Evolutionary conservation across 2,329 filamentous ascomycete genomes (phyloP).

Genomic region (Aspergillus ruber): DNA sequence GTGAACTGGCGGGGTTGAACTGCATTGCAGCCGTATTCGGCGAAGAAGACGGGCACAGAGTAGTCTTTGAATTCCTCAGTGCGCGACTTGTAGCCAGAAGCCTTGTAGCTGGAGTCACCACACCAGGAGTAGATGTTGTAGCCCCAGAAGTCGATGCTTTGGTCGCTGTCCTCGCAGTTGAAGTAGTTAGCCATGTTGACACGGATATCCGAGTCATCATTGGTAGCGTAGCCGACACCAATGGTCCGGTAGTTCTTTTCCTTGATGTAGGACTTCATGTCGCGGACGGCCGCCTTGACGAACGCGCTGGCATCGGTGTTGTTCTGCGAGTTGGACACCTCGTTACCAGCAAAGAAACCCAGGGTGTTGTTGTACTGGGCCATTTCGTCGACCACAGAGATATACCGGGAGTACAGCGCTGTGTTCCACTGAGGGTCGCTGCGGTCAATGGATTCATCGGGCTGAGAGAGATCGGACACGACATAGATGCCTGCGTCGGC

Average conservation of each 20-base stretch:
- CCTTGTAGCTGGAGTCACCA: constrained; percentile 66
- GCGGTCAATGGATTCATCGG: constrained; percentile 74
- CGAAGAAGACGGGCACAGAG: constrained; percentile 90
- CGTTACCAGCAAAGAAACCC: constrained; percentile 96
- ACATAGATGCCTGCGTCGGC: constrained; percentile 85
- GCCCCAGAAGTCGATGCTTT: constrained; percentile 87
- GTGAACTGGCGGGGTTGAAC: constrained; percentile 66
- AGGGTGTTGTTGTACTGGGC: constrained; percentile 78
- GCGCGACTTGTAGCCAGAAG: constrained; percentile 72
- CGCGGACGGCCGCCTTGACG: constrained; percentile 92
- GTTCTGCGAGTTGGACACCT: constrained; percentile 78
- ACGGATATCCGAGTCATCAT: constrained; percentile 81
- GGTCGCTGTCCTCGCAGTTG: constrained; percentile 65
- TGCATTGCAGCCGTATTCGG: constrained; percentile 91
- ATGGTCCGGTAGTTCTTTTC: constrained; percentile 64
- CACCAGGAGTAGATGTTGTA: constrained; percentile 99
- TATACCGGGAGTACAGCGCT: constrained; percentile 70
- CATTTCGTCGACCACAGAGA: constrained; percentile 70
- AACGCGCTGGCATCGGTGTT: constrained; percentile 85
- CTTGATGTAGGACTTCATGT: constrained; percentile 88
- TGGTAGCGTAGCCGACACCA: constrained; percentile 89
- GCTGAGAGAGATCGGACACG: constrained; percentile 79
- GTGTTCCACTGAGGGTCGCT: constrained; percentile 69
- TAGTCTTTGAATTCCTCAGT: constrained; percentile 79
- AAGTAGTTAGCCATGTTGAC: constrained; percentile 80